Base-by-base conservation (phyloP, 805 yeast genomes). In the Candida nonsorbophila region DNA sequence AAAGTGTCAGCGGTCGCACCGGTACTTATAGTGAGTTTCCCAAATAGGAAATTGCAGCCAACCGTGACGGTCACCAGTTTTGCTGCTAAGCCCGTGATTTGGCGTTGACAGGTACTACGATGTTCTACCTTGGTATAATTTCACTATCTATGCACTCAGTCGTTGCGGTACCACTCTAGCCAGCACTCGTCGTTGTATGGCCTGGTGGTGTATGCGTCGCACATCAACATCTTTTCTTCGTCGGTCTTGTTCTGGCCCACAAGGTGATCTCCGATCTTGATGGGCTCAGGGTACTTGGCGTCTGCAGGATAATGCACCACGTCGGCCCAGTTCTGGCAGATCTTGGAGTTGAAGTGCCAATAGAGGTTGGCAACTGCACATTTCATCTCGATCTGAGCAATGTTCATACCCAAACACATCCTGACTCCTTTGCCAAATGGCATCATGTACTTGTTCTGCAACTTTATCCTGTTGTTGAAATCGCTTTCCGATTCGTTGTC, bases 351-450 rank as follows among this genome's bases (percentile, higher is more conserved):
- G 39, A 47, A 74, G 27, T 70, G 62, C 64, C 72, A 68, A 44
- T 77, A 72, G 11, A 81, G 48, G 34, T 67, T 66, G 7, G 77
- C 72, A 16, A 75, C 44, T 8, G 70, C 67, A 24, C 77, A 43
- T 46, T 79, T 80, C 63, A 80, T 77, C 45, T 79, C 87, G 23
- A 72, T 70, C 12, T 72, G 51, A 0, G 87, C 87, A 22, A 81
- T 48, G 45, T 80, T 67, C 75, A 76, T 69, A 1, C 90, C 88
- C 30, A 79, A 56, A 44, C 90, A 81, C 86, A 79, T 79, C 38
- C 86, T 57, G 13, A 77, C 63, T 3, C 88, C 90, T 22, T 76
- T 71, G 1, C 88, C 87, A 57, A 82, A 81, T 1, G 82, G 77
- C 67, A 79, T 69, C 65, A 79, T 70, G 40, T 63, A 62, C 29